Evolutionary conservation across 2,329 filamentous ascomycete species (phyloP).

Genomic region (Trichoderma semiorbis): DNA sequence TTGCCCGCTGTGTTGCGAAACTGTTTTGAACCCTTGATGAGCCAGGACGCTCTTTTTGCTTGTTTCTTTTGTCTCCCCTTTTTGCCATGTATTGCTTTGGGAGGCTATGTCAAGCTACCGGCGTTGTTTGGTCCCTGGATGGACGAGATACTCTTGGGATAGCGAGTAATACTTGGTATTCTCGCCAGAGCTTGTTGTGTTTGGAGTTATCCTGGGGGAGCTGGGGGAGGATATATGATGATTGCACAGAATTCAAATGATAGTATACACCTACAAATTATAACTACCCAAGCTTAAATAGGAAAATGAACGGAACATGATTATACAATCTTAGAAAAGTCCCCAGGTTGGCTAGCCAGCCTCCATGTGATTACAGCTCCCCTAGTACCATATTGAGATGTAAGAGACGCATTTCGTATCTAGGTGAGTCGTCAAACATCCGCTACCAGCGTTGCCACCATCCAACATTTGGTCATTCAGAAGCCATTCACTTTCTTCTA

Average conservation of each 20-base stretch:
- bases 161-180: neutral
- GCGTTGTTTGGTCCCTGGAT: neutral
- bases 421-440: neutral
- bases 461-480: neutral
- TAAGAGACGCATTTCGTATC: neutral
- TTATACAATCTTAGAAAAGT: too few relatives aligned
- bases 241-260: neutral
- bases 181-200: neutral
- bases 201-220: neutral
- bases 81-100: neutral
- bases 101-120: neutral
- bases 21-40: neutral
- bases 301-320: neutral
- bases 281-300: neutral
- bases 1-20: neutral
- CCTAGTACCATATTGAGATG: neutral
- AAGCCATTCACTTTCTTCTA: neutral
- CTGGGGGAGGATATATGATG: neutral
- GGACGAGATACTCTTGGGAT: neutral
- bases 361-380: neutral
- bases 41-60: slow-evolving; percentile 3
- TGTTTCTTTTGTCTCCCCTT: neutral
- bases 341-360: neutral
- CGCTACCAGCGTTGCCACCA: neutral
- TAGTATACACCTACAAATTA: neutral